These are phyloP conservation scores for Ceratobasidium sp. DNA, from an alignment of 1,284 basidiomycete species.

Conservation along the genomic window DNA sequence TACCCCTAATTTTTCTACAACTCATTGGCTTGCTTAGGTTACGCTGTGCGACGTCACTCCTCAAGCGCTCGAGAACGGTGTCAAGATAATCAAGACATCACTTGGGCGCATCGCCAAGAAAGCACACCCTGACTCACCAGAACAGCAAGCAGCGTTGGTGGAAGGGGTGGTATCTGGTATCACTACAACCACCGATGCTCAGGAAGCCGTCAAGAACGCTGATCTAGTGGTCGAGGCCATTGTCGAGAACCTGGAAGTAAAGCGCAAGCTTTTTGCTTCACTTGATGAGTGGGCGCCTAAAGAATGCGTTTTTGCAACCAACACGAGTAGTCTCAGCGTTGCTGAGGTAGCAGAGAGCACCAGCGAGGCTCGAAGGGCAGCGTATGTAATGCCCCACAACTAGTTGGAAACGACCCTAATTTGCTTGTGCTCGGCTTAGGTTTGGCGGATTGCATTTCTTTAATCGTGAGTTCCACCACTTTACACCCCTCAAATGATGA, in stretches of 20 bases:
- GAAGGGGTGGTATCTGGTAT: conserved; percentile 59
- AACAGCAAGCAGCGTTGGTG: conserved; percentile 54
- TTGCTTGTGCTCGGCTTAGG: conserved; percentile 42
- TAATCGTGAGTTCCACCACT: conserved; percentile 53
- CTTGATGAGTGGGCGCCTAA: conserved; percentile 60
- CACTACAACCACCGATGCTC: conserved; percentile 60
- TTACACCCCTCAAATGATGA: not conserved
- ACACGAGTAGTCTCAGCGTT: conserved; percentile 64
- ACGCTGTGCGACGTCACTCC: conserved; percentile 54
- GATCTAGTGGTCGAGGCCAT: conserved; percentile 69
- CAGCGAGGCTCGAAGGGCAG: conserved; percentile 54
- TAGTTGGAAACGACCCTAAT: not conserved
- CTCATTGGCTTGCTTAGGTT: conserved; percentile 48
- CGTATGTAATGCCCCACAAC: conserved; percentile 49
- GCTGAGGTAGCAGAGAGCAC: conserved; percentile 59
- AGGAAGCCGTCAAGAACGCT: conserved; percentile 58
- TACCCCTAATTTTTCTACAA: not conserved
- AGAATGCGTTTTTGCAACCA: conserved; percentile 63
- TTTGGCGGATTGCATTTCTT: conserved; percentile 66
- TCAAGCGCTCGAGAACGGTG: conserved; percentile 60
- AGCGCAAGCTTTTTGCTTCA: conserved; percentile 63
- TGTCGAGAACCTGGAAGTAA: conserved; percentile 65
- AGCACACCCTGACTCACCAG: conserved; percentile 57
- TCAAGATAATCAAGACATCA: conserved; percentile 63
- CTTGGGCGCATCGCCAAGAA: conserved; percentile 62